Evolutionary conservation across 169 alveolate genomes (phyloP).

Genomic region (Cyclospora cayetanensis): DNA sequence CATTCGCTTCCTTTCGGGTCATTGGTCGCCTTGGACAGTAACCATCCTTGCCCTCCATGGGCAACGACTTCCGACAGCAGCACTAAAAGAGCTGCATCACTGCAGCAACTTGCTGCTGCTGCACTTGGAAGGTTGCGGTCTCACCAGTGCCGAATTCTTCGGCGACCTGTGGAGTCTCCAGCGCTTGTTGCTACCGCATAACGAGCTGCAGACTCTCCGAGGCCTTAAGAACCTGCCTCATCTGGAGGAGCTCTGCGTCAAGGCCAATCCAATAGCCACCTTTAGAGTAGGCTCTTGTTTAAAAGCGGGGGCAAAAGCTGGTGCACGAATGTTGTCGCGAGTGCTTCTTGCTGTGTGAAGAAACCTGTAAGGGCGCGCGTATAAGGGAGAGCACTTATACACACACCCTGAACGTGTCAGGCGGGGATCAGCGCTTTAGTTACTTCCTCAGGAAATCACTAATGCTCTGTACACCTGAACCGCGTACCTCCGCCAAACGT

Average conservation of each 20-base stretch:
- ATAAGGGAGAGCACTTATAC: not conserved
- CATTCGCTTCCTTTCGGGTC: not conserved
- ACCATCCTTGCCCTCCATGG: not conserved
- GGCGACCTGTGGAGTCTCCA: not conserved
- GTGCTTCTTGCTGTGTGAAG: not conserved
- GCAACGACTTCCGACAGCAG: not conserved
- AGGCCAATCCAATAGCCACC: not conserved
- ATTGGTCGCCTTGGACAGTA: not conserved
- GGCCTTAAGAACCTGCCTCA: not conserved
- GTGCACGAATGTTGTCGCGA: not conserved
- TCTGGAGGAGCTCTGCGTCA: not conserved
- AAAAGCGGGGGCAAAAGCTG: not conserved
- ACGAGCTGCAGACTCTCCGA: not conserved
- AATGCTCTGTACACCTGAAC: too few relatives aligned
- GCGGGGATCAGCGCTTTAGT: too few relatives aligned
- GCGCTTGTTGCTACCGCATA: not conserved
- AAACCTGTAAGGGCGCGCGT: not conserved
- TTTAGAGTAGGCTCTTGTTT: not conserved
- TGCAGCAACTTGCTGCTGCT: not conserved
- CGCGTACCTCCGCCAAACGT: too few relatives aligned
- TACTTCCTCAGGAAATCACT: too few relatives aligned
- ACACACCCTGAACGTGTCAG: too few relatives aligned
- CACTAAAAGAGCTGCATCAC: not conserved
- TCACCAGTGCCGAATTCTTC: not conserved
- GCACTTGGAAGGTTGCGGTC: not conserved